Base-by-base conservation (phyloP, 495 filamentous ascomycete species). In the Xylaria acuta region DNA sequence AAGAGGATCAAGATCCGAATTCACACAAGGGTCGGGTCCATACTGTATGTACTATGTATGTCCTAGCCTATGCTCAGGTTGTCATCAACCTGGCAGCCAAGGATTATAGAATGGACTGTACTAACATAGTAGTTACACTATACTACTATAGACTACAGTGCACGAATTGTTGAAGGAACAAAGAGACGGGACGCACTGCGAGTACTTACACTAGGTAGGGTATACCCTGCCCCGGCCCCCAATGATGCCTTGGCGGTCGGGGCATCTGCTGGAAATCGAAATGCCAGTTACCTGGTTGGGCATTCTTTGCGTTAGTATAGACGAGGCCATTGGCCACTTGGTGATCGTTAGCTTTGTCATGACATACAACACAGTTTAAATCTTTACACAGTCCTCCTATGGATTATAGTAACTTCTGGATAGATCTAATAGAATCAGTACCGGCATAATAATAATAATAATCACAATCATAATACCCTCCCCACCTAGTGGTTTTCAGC, bases 271-370 rank as follows among this genome's bases (percentile, higher is more conserved):
- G 38, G 12, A 38, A 43, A 45, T 64, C 38, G 40, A 49, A 34
- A 20, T 59, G 54, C 25, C 8, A 70, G 36, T 70, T 70, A 62
- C 67, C 67, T 49, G 54, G 67, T 70, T 70, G 41, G 67, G 67
- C 14, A 70, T 60, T 47, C 54, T 56, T 40, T 62, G 36, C 67
- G 67, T 32, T 11, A 34, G 38, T 32, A n/a, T 41, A 34, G 34
- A 30, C 66, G 16, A 41, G 16, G 49, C 45, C 49, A 58, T 68
- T 68, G 66, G 66, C 45, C 25, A 34, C 20, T 65, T 30, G 38
- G 22, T 27, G 25, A 25, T 22, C 3, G 25, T 54, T 54, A 54
- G 51, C 20, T 22, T 53, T 27, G 49, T 38, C 64, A 54, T 36
- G 16, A 30, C 64, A 53, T 12, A 32, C 64, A 67, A 41, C 49